Base-by-base conservation (phyloP, 2,329 filamentous ascomycete species). In the Fusarium nodosum region DNA sequence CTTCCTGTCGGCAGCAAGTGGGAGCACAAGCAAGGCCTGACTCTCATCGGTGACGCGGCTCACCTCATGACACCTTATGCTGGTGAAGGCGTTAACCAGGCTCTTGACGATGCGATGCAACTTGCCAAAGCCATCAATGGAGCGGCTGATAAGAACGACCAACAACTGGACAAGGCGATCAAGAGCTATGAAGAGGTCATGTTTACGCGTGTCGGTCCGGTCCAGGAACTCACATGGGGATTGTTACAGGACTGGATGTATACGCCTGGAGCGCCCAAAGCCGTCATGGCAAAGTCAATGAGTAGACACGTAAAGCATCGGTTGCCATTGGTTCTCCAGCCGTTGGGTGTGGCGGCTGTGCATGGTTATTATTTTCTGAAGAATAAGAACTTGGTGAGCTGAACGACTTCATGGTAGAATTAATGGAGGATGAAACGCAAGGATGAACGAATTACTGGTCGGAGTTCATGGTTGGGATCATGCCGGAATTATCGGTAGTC, bases 71-170 rank as follows among this genome's bases (percentile, higher is more conserved):
- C 84, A 1, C 85, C 85, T 1, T 87, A 85, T 65, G 85, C 84
- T 2, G 88, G 88, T 7, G 87, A 88, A 60, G 87, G 87, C 3
- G 87, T 89, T 28, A 90, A 90, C 71, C 78, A 84, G 22, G 86
- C 82, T 2, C 82, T 90, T 74, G 80, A 83, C 47, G 87, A 90
- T 73, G 83, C 86, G 10, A 74, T 85, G 64, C 75, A 82, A 24
- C 79, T 90, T 22, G 83, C 82, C 0, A 73, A 78, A 31, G 79
- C 80, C 9, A 83, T 87, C 63, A 72, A 79, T 50, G 62, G 64
- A 11, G 73, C 75, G 2, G 62, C 68, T 3, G 52, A 75, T 22
- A 61, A 70, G 22, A 65, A 72, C 13, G 69, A 71, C 10, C 63
- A 69, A 5, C 68, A 62, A 3, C 51, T 83, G 7, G 79, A 83